Conservation (phyloP, 768 basidiomycete species). For the Pisolithus orientalis region DNA sequence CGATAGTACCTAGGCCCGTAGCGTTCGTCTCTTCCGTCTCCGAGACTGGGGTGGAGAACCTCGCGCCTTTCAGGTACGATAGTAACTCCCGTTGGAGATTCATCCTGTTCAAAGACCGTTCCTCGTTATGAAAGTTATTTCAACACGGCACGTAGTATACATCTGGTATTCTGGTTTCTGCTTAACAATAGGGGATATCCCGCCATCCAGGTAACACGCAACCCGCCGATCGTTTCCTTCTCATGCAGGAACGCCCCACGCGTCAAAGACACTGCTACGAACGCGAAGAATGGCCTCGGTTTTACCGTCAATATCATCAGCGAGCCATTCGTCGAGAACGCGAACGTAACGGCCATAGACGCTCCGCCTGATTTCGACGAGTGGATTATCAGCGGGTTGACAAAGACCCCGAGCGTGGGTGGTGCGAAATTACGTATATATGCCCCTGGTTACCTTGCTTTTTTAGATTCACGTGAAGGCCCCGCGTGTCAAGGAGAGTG, state of each 20-base stretch:
- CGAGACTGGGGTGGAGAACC: slow-evolving; percentile 29
- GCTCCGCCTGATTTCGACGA: slow-evolving; percentile 32
- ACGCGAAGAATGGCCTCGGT: slow-evolving; percentile 33
- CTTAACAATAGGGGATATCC: no score
- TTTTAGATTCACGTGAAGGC: slow-evolving; percentile 31
- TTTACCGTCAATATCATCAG: slow-evolving; percentile 50
- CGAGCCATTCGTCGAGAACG: slow-evolving; percentile 38
- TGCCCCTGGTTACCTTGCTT: no score
- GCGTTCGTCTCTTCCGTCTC: slow-evolving; percentile 36
- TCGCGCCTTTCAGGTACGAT: slow-evolving; percentile 36
- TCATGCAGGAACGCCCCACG: slow-evolving; percentile 13
- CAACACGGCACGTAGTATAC: slow-evolving; percentile 12
- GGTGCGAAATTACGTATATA: no score
- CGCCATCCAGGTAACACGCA: slow-evolving; percentile 11
- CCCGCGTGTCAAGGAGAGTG: slow-evolving; percentile 37
- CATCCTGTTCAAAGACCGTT: neutral
- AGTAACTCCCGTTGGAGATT: neutral
- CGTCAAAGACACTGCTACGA: slow-evolving; percentile 38
- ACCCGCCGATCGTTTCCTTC: slow-evolving; percentile 34
- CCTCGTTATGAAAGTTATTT: slow-evolving; percentile 15
- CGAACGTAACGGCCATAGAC: slow-evolving; percentile 33
- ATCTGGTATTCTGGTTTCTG: neutral
- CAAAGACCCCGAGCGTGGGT: slow-evolving; percentile 32
- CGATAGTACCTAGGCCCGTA: slow-evolving; percentile 38
- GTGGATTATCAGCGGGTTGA: slow-evolving; percentile 37